Percentiles rank a stretch among this genome's conserved stretches.
phyloP scores from a whole-genome alignment of 345 rosid genomes.

The Noccaea caerulescens region DNA sequence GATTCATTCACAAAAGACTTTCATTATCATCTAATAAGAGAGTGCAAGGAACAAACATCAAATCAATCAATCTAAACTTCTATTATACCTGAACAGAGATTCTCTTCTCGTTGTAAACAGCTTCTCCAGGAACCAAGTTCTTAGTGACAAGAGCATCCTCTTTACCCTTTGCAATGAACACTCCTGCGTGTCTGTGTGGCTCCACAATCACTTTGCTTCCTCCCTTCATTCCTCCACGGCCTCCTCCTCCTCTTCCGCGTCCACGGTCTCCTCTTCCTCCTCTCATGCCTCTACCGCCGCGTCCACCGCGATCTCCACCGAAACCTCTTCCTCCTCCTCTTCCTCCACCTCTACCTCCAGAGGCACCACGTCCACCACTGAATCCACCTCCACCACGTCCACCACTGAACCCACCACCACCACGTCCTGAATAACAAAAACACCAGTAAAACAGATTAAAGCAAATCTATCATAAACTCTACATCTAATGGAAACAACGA shows the following conservation, averaged over 20 bases:
- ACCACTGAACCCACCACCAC: slow-evolving; percentile 38
- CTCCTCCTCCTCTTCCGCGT: slow-evolving; percentile 39
- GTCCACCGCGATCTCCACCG: slow-evolving; percentile 51
- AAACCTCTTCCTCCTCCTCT: slow-evolving; percentile 48
- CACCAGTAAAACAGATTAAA: neutral
- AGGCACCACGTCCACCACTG: slow-evolving; percentile 57
- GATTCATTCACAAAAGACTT: slow-evolving; percentile 12
- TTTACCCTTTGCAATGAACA: slow-evolving; percentile 88
- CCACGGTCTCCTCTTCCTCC: slow-evolving; percentile 56
- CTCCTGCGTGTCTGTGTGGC: slow-evolving; percentile 89
- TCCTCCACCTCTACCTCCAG: slow-evolving; percentile 48
- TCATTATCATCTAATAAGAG: neutral
- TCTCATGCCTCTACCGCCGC: slow-evolving; percentile 36
- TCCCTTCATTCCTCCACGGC: slow-evolving; percentile 86
- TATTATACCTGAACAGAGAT: slow-evolving; percentile 72
- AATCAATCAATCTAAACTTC: neutral
- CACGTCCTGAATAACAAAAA: slow-evolving; percentile 40
- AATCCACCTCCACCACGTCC: slow-evolving; percentile 43
- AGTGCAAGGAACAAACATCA: neutral
- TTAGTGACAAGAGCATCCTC: slow-evolving; percentile 93
- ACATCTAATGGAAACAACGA: neutral
- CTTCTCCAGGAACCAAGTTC: slow-evolving; percentile 89
- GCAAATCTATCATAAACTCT: neutral
- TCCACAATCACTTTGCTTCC: slow-evolving; percentile 84
- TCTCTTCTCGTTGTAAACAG: slow-evolving; percentile 96